A percentile compares a stretch with the other conserved stretches of the same genome.
These are phyloP conservation scores for Candida succiphila DNA, from an alignment of 805 yeast genomes.

Conservation along the genomic window DNA sequence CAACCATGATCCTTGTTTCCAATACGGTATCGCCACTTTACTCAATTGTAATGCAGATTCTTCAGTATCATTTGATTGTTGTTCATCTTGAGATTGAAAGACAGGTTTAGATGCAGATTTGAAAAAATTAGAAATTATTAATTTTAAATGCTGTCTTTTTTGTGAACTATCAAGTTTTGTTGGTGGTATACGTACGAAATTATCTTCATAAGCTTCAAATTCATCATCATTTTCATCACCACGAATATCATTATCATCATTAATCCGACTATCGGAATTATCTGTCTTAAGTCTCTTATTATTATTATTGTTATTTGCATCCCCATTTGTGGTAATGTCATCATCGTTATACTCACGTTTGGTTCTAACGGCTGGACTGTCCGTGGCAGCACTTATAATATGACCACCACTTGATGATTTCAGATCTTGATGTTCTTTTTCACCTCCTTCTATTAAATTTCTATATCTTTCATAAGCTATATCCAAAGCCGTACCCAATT, in stretches of 20 bases:
- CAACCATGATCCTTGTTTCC: slow-evolving; percentile 68
- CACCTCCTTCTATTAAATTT: slow-evolving; percentile 23
- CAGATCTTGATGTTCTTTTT: slow-evolving; percentile 5
- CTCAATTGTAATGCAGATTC: slow-evolving; percentile 26
- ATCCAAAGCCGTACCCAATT: slow-evolving; percentile 56
- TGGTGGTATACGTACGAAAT: no score
- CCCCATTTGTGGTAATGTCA: slow-evolving; percentile 2
- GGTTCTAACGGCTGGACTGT: neutral
- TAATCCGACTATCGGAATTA: slow-evolving; percentile 11
- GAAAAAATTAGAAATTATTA: slow-evolving; percentile 52
- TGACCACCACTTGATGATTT: slow-evolving; percentile 7
- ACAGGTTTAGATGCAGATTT: slow-evolving; percentile 25
- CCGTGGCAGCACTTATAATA: slow-evolving; percentile 1
- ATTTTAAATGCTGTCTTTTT: slow-evolving; percentile 45
- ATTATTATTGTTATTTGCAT: slow-evolving; percentile 19
- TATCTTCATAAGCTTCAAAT: slow-evolving; percentile 31
- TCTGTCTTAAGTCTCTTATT: neutral
- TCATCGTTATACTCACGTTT: neutral
- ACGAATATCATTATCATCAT: slow-evolving; percentile 5
- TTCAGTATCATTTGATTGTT: neutral
- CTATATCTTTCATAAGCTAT: slow-evolving; percentile 59
- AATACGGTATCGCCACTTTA: slow-evolving; percentile 38
- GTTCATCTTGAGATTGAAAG: slow-evolving; percentile 13
- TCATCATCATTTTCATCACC: slow-evolving; percentile 14
- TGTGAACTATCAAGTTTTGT: slow-evolving; percentile 37